Conservation (phyloP, 2,329 filamentous ascomycete genomes). For the Canariomyces notabilis region DNA sequence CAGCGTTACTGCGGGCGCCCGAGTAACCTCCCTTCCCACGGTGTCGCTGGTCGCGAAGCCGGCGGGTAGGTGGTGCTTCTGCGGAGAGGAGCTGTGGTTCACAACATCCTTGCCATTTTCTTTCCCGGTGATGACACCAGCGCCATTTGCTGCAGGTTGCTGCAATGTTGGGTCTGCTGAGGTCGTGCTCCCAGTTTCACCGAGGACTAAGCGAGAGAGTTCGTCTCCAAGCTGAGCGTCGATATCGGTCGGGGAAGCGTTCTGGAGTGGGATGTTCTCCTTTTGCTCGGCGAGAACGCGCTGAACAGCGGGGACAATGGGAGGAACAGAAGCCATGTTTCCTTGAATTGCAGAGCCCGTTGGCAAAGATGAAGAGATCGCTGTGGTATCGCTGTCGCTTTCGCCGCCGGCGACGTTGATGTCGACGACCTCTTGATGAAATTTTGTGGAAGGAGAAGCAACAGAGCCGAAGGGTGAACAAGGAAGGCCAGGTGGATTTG, state of each 20-base stretch:
- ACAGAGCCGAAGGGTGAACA: conserved; percentile 9
- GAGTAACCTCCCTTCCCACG: conserved; percentile 11
- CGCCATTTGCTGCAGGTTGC: background rate
- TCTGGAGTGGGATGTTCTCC: conserved; percentile 8
- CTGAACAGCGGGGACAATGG: conserved; percentile 17
- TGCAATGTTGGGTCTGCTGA: background rate
- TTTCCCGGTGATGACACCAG: background rate
- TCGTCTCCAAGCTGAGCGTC: conserved; percentile 6
- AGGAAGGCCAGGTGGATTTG: conserved; percentile 11
- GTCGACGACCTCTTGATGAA: conserved; percentile 3
- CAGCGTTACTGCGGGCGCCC: conserved; percentile 16
- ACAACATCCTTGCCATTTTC: background rate
- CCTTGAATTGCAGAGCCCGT: conserved; percentile 5
- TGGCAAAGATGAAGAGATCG: conserved; percentile 8
- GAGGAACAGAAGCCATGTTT: conserved; percentile 9
- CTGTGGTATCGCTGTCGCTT: conserved; percentile 10
- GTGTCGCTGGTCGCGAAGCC: background rate
- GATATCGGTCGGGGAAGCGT: background rate
- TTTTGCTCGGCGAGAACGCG: conserved; percentile 11
- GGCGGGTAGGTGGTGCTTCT: too few species aligned
- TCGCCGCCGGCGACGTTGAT: conserved; percentile 1
- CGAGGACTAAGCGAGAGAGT: conserved; percentile 8
- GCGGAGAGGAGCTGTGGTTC: background rate
- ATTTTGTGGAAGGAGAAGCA: conserved; percentile 1
- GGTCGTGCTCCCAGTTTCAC: background rate